Base-by-base conservation (phyloP, 2,329 filamentous ascomycete species). In the Aspergillus sp. region DNA sequence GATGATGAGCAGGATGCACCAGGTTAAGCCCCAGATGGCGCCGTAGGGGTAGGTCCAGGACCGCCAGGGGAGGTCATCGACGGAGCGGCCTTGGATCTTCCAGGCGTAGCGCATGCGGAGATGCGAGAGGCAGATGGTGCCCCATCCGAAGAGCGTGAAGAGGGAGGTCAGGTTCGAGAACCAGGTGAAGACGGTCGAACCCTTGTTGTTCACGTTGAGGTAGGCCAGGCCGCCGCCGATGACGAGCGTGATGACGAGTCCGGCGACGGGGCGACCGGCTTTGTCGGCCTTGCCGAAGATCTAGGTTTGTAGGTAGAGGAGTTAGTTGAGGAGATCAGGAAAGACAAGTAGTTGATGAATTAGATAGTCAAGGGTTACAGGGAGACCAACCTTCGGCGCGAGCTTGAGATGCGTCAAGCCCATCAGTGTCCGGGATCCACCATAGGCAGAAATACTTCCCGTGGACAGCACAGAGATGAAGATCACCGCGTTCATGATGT, bases 201-300 rank as follows among this genome's bases (percentile, higher is more conserved):
- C 77, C 25, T 70, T 76, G 61, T 79, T 70, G 66, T 58, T 73
- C 25, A 79, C 77, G 62, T 82, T 81, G 19, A 82, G 74, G 61
- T 80, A 80, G 36, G 71, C 68, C 4, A 81, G 73, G 0, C 73
- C 79, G 13, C 94, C 79, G 8, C 90, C 90, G 11, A 88, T 77
- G 8, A 91, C 89, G 11, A 94, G 80, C 25, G 92, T 80, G 21
- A 85, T 82, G 1, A 83, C 84, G 3, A 94, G 77, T 1, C 82
- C 81, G 47, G 76, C 76, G 36, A 84, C 73, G 0, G 78, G 77
- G 3, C 76, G 76, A 17, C 76, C 77, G 2, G 50, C 62, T 41
- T 64, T 71, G 62, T 79, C 75, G 5, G 73, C 74, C 19, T 67
- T 71, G 23, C 62, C 63, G 51, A 74, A 70, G 62, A 69, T 62